Conservation (phyloP, 495 filamentous ascomycete genomes). For the Bacidia rubella region DNA sequence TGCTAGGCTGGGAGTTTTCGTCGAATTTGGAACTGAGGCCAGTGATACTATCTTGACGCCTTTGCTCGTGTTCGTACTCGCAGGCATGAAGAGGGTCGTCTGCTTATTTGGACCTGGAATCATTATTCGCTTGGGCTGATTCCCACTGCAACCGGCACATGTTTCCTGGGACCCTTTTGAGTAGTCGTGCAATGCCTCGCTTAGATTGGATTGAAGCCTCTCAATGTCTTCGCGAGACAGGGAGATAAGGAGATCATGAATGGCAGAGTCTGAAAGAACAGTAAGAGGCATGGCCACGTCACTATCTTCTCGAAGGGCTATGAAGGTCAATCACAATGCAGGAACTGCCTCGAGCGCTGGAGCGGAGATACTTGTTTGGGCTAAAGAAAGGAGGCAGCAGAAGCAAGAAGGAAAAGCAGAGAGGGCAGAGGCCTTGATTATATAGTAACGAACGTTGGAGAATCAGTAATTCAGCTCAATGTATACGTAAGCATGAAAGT, state of each 20-base stretch:
- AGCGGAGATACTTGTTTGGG: too few relatives aligned
- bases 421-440: too few relatives aligned
- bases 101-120: conserved; percentile 56
- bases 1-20: conserved; percentile 8
- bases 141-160: conserved; percentile 42
- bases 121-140: conserved; percentile 66
- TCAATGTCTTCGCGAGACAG: conserved; percentile 56
- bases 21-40: conserved; percentile 14
- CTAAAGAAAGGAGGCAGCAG: too few relatives aligned
- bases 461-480: too few relatives aligned
- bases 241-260: conserved; percentile 54
- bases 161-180: conserved; percentile 51
- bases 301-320: background rate
- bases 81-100: conserved; percentile 90
- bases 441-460: too few relatives aligned
- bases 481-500: too few relatives aligned
- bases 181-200: conserved; percentile 66
- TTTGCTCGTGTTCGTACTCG: conserved; percentile 41
- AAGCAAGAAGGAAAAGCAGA: too few relatives aligned
- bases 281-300: conserved; percentile 52
- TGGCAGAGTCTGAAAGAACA: conserved; percentile 58
- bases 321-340: too few relatives aligned
- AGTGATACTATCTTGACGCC: conserved; percentile 53
- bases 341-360: too few relatives aligned
- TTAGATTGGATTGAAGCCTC: conserved; percentile 51